Evolutionary conservation across 1,284 basidiomycete species (phyloP).

Genomic region (Phylloboletellus chloephorus): DNA sequence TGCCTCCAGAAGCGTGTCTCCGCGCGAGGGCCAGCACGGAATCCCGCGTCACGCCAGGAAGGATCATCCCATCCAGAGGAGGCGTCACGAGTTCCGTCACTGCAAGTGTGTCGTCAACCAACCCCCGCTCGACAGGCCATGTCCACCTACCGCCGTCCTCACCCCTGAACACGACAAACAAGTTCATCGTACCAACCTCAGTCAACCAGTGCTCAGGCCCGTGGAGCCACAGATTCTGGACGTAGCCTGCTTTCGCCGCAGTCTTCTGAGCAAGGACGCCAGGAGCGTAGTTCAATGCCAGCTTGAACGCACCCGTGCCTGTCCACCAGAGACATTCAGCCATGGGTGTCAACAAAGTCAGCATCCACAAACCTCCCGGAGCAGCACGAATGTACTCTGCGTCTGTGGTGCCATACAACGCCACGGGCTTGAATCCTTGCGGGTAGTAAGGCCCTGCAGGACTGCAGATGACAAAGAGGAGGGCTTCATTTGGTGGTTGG

Average conservation of each 20-base stretch:
- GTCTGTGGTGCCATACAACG: conserved; percentile 81
- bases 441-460: conserved; percentile 96
- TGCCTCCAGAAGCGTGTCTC: conserved; percentile 62
- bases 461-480: conserved; percentile 92
- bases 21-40: conserved; percentile 82
- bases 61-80: conserved; percentile 90
- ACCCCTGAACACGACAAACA: conserved; percentile 81
- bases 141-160: conserved; percentile 59
- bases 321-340: conserved; percentile 8
- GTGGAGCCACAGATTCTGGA: conserved; percentile 94
- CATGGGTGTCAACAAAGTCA: not conserved
- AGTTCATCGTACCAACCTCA: conserved; percentile 96
- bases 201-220: conserved; percentile 84
- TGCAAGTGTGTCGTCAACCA: conserved; percentile 23
- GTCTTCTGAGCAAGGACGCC: conserved; percentile 85
- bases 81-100: conserved; percentile 83
- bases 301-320: conserved; percentile 88
- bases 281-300: conserved; percentile 89
- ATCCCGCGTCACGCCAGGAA: conserved; percentile 95
- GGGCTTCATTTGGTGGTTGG: conserved; percentile 79
- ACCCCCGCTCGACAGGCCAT: not conserved
- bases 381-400: conserved; percentile 80
- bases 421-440: conserved; percentile 92
- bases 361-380: conserved; percentile 68
- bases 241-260: conserved; percentile 83